Evolutionary conservation across 176 grass and related monocot species (phyloP).

Genomic region (Bolboschoenus planiculmis): DNA sequence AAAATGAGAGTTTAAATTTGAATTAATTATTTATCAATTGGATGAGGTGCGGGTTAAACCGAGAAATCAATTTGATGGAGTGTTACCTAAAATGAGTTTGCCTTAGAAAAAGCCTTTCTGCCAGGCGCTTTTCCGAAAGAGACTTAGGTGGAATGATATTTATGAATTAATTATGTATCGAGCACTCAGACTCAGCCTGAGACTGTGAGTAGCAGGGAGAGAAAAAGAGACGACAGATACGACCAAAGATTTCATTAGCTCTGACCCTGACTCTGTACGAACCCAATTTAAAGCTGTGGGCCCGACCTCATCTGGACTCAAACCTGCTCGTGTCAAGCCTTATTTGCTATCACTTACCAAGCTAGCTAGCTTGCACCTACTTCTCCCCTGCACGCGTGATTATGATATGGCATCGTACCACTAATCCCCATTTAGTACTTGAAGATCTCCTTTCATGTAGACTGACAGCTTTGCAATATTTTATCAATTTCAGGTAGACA

Average conservation of each 20-base stretch:
- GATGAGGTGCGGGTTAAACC: no score
- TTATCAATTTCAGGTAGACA: no score
- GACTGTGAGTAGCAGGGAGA: neutral
- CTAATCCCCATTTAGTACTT: neutral
- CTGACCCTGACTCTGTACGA: conserved; percentile 12
- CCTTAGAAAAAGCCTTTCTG: neutral
- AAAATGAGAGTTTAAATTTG: no score
- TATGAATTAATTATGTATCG: neutral
- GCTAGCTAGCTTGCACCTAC: no score
- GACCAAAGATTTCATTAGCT: conserved; percentile 26
- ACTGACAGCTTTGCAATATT: no score
- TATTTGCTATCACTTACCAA: neutral
- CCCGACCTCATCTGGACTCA: neutral
- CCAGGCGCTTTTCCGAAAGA: neutral
- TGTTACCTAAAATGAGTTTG: no score
- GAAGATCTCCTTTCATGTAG: no score
- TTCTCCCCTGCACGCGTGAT: no score
- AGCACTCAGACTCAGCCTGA: neutral
- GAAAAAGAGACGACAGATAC: conserved; percentile 21
- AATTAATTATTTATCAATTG: no score
- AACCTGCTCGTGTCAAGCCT: conserved; percentile 6
- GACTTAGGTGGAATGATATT: conserved; percentile 2
- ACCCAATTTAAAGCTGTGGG: conserved; percentile 8
- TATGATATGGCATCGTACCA: no score
- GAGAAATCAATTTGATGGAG: no score